Conservation (phyloP, 2,329 filamentous ascomycete species). For the Hymenoscyphus linearis region DNA sequence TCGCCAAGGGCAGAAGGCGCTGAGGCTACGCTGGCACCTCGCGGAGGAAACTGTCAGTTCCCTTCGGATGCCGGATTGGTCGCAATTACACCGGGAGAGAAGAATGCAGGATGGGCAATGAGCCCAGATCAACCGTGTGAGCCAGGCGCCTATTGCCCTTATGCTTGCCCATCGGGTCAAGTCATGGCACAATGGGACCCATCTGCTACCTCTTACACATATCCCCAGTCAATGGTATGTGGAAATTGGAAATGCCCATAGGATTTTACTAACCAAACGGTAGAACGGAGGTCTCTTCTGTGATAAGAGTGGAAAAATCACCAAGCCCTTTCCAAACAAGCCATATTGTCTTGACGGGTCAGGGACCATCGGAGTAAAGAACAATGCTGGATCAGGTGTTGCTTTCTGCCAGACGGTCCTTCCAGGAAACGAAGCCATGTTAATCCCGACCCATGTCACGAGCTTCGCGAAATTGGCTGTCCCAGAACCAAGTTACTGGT, state of each 20-base stretch:
- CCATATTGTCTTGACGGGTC: conserved; percentile 67
- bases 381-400: conserved; percentile 56
- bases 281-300: conserved; percentile 73
- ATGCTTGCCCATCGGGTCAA: conserved; percentile 70
- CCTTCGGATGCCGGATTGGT: conserved; percentile 63
- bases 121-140: conserved; percentile 67
- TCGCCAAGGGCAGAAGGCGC: conserved; percentile 22
- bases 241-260: neutral
- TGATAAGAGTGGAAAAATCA: conserved; percentile 57
- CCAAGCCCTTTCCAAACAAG: conserved; percentile 63
- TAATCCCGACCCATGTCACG: conserved; percentile 68
- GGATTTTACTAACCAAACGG: conserved; percentile 10
- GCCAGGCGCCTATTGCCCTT: conserved; percentile 66
- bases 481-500: conserved; percentile 66
- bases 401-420: conserved; percentile 77
- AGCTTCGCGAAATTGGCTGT: conserved; percentile 59
- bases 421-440: conserved; percentile 75
- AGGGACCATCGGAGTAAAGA: conserved; percentile 59
- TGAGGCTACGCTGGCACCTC: conserved; percentile 24
- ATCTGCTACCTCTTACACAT: conserved; percentile 57
- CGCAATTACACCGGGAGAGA: conserved; percentile 54
- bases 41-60: conserved; percentile 51
- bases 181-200: conserved; percentile 78
- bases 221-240: conserved; percentile 67
- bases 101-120: conserved; percentile 76